Evolutionary conservation across 2,329 filamentous ascomycete species (phyloP).

Genomic region (Neofusicoccum sp.): DNA sequence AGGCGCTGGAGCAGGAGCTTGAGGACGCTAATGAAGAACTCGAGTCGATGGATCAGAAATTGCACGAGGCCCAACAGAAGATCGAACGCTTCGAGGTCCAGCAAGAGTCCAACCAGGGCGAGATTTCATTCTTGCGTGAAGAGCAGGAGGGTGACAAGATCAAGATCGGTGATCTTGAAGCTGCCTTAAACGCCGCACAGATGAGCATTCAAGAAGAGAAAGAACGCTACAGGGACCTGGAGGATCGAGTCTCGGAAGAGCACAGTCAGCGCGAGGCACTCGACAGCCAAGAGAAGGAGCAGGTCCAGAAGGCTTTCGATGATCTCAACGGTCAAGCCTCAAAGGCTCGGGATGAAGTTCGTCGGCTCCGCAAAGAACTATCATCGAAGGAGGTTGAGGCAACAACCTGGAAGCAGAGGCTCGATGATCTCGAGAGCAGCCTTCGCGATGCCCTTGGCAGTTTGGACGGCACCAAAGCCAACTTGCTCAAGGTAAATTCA

Average conservation of each 20-base stretch:
- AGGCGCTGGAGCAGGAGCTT: slow-evolving; percentile 81
- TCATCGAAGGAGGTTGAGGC: slow-evolving; percentile 86
- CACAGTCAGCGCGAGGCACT: slow-evolving; percentile 84
- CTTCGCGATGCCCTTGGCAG: slow-evolving; percentile 86
- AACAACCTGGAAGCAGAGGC: slow-evolving; percentile 84
- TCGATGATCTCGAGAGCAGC: slow-evolving; percentile 87
- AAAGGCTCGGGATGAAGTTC: slow-evolving; percentile 80
- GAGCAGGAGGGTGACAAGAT: slow-evolving; percentile 98
- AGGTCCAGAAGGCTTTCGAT: slow-evolving; percentile 90
- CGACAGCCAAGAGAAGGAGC: slow-evolving; percentile 87
- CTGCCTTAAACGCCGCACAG: slow-evolving; percentile 76
- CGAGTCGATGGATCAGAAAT: slow-evolving; percentile 79
- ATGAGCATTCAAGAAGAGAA: slow-evolving; percentile 81
- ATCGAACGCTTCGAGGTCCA: slow-evolving; percentile 86
- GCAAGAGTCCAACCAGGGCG: slow-evolving; percentile 86
- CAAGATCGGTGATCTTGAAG: slow-evolving; percentile 91
- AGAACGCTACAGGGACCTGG: slow-evolving; percentile 60
- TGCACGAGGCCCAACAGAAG: slow-evolving; percentile 85
- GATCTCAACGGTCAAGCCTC: slow-evolving; percentile 86
- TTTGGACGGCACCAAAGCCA: slow-evolving; percentile 81
- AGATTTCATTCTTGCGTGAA: slow-evolving; percentile 92
- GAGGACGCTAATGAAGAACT: slow-evolving; percentile 84
- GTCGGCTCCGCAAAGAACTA: slow-evolving; percentile 79
- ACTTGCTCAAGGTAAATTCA: slow-evolving; percentile 69
- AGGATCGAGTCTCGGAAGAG: slow-evolving; percentile 74